phyloP scores from a whole-genome alignment of 1,284 basidiomycete species.

The Xerocomus minutiporus region DNA sequence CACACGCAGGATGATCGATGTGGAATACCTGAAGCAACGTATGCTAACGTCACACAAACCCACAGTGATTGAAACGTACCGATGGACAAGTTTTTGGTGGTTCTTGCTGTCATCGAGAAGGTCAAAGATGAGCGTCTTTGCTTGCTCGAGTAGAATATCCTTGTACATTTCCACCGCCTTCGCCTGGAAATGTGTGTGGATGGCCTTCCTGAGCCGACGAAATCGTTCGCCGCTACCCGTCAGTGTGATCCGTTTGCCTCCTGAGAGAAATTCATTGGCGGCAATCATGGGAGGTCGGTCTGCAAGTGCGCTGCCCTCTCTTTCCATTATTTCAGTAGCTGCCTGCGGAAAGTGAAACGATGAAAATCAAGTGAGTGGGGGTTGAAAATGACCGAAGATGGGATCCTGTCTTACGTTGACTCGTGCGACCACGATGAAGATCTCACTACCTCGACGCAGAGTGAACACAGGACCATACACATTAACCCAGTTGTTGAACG shows the following conservation, averaged over 20 bases:
- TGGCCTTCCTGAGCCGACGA: conserved; percentile 32
- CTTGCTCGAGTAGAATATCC: conserved; percentile 34
- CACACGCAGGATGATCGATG: conserved; percentile 59
- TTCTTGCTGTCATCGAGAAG: conserved; percentile 34
- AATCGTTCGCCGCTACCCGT: conserved; percentile 24
- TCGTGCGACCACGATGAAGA: conserved; percentile 29
- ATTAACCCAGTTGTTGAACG: conserved; percentile 26
- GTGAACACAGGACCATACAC: conserved; percentile 36
- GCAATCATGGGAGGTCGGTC: conserved; percentile 35
- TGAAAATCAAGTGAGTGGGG: background rate
- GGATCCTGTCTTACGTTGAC: conserved; percentile 26
- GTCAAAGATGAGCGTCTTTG: conserved; percentile 36
- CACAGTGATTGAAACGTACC: conserved; percentile 20
- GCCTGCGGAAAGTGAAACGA: conserved; percentile 16
- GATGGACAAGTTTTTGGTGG: conserved; percentile 29
- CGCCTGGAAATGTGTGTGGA: conserved; percentile 39
- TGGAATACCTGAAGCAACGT: conserved; percentile 46
- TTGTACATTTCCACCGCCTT: conserved; percentile 35
- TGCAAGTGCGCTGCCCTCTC: conserved; percentile 30
- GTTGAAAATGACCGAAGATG: background rate
- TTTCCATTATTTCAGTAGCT: conserved; percentile 37
- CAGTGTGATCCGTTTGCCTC: conserved; percentile 26
- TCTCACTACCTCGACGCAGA: conserved; percentile 26
- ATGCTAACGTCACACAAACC: background rate
- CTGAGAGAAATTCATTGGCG: conserved; percentile 29